Percentiles rank a stretch among this genome's conserved stretches.
Evolutionary conservation across 164 flowering plant species (phyloP).

Genomic region (Houttuynia cordata): DNA sequence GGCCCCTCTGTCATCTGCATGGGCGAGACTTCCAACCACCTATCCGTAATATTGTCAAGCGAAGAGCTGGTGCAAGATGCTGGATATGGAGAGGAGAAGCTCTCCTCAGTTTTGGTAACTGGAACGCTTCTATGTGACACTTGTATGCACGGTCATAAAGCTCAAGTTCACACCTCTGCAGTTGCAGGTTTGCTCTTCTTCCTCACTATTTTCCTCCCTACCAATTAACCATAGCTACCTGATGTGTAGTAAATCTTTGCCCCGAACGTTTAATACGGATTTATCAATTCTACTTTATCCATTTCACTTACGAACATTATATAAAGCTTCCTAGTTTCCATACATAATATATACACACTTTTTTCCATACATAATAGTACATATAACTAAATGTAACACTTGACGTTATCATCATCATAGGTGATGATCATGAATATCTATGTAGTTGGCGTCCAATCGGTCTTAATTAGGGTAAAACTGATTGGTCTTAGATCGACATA

Average conservation of each 20-base stretch:
- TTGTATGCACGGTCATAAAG: constrained; percentile 13
- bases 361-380: no score
- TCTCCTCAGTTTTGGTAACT: constrained; percentile 62
- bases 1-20: background rate
- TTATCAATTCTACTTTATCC: no score
- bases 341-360: no score
- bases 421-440: no score
- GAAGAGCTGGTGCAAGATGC: constrained; percentile 42
- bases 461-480: no score
- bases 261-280: no score
- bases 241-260: background rate
- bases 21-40: constrained; percentile 8
- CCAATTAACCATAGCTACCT: background rate
- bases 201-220: background rate
- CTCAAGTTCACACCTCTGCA: constrained; percentile 13
- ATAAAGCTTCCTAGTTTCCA: no score
- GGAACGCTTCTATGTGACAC: constrained; percentile 48
- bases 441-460: no score
- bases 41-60: constrained; percentile 17
- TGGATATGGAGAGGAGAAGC: constrained; percentile 90
- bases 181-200: constrained; percentile 37
- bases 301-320: no score
- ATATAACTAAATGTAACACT: no score
- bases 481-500: no score
- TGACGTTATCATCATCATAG: no score